A percentile compares a stretch with the other conserved stretches of the same genome.
Evolutionary conservation across 495 filamentous ascomycete genomes (phyloP).

Genomic region (Trichoderma erinaceum): DNA sequence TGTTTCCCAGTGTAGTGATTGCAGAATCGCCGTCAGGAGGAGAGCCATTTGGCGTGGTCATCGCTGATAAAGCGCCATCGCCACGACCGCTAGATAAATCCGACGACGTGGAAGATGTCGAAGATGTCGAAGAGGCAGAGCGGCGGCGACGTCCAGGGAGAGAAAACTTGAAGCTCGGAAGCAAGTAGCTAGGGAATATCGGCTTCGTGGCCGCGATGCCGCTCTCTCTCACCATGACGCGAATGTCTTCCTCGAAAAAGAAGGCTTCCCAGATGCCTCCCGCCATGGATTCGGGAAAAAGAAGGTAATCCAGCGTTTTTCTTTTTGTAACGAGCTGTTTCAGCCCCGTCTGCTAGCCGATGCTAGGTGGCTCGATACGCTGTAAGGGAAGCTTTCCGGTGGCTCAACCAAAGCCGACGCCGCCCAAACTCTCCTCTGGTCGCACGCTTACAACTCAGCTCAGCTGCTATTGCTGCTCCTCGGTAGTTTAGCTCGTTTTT

Average conservation of each 20-base stretch:
- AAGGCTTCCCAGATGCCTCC: background rate
- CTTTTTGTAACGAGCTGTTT: too few species aligned
- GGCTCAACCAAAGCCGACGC: conserved; percentile 1
- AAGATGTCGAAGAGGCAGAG: conserved; percentile 13
- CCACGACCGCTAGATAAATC: conserved; percentile 27
- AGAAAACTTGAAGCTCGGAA: conserved; percentile 34
- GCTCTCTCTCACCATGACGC: conserved; percentile 13
- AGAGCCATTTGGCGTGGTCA: conserved; percentile 23
- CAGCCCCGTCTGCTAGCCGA: background rate
- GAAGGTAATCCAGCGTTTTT: too few species aligned
- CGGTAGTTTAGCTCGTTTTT: background rate
- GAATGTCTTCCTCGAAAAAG: conserved; percentile 1
- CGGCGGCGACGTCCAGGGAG: conserved; percentile 39
- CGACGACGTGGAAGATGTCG: conserved; percentile 20
- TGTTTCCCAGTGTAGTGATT: background rate
- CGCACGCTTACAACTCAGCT: background rate
- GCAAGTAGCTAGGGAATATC: conserved; percentile 40
- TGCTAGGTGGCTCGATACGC: background rate
- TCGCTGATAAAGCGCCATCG: conserved; percentile 25
- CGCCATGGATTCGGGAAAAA: background rate
- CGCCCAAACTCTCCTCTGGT: background rate
- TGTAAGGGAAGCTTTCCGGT: background rate
- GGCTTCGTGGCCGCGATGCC: conserved; percentile 16
- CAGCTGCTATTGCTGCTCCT: background rate
- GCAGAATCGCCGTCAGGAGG: conserved; percentile 11